phyloP scores from a whole-genome alignment of 306 rosid genomes.

The Betula pendula region DNA sequence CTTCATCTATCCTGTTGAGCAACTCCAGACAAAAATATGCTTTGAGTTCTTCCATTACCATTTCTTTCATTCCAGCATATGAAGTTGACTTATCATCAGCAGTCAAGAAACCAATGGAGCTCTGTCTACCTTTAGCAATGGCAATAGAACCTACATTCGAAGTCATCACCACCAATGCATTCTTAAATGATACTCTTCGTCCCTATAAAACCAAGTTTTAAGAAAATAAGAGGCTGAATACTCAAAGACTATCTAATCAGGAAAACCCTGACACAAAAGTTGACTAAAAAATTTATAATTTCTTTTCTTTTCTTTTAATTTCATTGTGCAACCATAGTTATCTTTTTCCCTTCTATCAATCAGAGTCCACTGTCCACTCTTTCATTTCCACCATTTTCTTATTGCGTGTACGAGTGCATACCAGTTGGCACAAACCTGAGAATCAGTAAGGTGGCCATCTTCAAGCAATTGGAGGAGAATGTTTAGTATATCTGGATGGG shows the following conservation, averaged over 20 bases:
- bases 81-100: conserved; percentile 59
- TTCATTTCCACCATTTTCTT: not conserved
- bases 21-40: conserved; percentile 89
- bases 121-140: conserved; percentile 69
- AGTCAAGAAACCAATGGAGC: conserved; percentile 65
- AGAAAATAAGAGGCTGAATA: conserved; percentile 24
- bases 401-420: conserved; percentile 14
- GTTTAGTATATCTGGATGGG: conserved; percentile 91
- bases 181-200: conserved; percentile 77
- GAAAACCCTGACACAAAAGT: not conserved
- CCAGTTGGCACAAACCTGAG: conserved; percentile 62
- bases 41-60: conserved; percentile 80
- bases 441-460: conserved; percentile 92
- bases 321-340: not conserved
- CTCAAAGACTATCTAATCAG: not conserved
- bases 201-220: conserved; percentile 57
- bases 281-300: conserved; percentile 1
- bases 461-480: conserved; percentile 83
- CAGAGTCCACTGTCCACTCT: not conserved
- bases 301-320: not conserved
- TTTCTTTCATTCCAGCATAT: conserved; percentile 67
- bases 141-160: conserved; percentile 91
- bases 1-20: conserved; percentile 90
- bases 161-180: conserved; percentile 89
- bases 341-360: not conserved